phyloP scores from a whole-genome alignment of 208 protist genomes.

The Leishmania braziliensis region DNA sequence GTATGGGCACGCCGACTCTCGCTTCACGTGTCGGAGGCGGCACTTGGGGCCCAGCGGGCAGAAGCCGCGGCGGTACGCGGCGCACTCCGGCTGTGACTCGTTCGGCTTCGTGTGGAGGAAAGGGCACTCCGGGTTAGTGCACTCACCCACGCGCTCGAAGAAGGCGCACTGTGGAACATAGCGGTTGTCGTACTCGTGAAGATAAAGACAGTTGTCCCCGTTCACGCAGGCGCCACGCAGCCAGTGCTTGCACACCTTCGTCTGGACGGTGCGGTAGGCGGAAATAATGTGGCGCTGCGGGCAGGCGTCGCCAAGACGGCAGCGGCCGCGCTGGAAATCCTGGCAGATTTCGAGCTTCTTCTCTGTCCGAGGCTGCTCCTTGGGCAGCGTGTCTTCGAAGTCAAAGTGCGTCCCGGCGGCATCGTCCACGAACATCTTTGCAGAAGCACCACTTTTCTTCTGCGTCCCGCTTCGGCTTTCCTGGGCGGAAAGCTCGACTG shows the following conservation, averaged over 20 bases:
- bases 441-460: background rate
- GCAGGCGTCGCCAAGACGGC: slow-evolving; percentile 92
- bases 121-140: slow-evolving; percentile 96
- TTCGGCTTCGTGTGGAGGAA: slow-evolving; percentile 92
- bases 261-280: slow-evolving; percentile 58
- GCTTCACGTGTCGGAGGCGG: slow-evolving; percentile 84
- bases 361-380: slow-evolving; percentile 72
- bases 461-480: background rate
- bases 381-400: slow-evolving; percentile 79
- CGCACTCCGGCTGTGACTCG: slow-evolving; percentile 86
- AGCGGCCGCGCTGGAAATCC: slow-evolving; percentile 95
- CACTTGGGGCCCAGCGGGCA: slow-evolving; percentile 90
- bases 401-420: slow-evolving; percentile 59
- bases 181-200: slow-evolving; percentile 95
- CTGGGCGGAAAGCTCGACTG: background rate
- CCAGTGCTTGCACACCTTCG: slow-evolving; percentile 97
- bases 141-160: slow-evolving; percentile 95
- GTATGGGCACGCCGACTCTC: slow-evolving; percentile 76
- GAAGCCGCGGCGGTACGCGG: slow-evolving; percentile 90
- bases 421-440: slow-evolving; percentile 72
- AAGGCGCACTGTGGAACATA: slow-evolving; percentile 97
- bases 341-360: slow-evolving; percentile 91
- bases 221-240: slow-evolving; percentile 96
- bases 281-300: slow-evolving; percentile 93
- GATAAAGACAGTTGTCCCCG: slow-evolving; percentile 95